Evolutionary conservation across 2,329 filamentous ascomycete species (phyloP), one percentile per base, ranked within the genome.

Genomic region (Neurospora sp.): DNA sequence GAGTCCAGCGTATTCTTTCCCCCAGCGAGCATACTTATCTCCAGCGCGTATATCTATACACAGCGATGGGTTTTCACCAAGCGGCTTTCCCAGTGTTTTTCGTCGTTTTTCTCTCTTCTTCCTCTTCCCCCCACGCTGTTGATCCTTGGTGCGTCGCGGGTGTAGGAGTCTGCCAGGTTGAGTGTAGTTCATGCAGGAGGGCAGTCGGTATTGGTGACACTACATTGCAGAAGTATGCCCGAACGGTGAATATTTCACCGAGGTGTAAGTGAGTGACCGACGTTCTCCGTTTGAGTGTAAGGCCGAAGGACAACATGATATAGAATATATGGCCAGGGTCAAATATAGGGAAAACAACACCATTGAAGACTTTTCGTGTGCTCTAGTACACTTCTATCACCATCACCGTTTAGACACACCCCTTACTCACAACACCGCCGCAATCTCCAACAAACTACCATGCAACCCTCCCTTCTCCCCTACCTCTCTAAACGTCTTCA

Each of bases 361-460:
- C 52, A 33, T 62, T 62, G 13, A n/a, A n/a, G 15, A 62, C 13
- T 62, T 17, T 62, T 36, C 15, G 23, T 62, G 23, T 10, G 28
- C 17, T 62, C 6, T 62, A 36, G 13, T n/a, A 15, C 23, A 36
- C 28, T 17, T 62, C 28, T 62, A 62, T 33, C 28, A 62, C 23
- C 23, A 33, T 8, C 6, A 6, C 13, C 43, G 42, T 46, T 6
- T 62, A 62, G 8, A 62, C 23, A 62, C 23, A 33, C 52, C 23
- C 43, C 52, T 1, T 7, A 28, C 28, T 62, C 28, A 67, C 66
- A 43, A 33, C 0, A 3, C 68, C 36, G 68, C 68, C 36, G 67
- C 72, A 73, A 75, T 73, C 71, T 73, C 73, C 70, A 73, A 43
- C 66, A 76, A 66, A 38, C 69, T 68, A n/a, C 76, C 76, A 68